Base-by-base conservation (phyloP, 768 basidiomycete species). In the Kwoniella mangroviensis region DNA sequence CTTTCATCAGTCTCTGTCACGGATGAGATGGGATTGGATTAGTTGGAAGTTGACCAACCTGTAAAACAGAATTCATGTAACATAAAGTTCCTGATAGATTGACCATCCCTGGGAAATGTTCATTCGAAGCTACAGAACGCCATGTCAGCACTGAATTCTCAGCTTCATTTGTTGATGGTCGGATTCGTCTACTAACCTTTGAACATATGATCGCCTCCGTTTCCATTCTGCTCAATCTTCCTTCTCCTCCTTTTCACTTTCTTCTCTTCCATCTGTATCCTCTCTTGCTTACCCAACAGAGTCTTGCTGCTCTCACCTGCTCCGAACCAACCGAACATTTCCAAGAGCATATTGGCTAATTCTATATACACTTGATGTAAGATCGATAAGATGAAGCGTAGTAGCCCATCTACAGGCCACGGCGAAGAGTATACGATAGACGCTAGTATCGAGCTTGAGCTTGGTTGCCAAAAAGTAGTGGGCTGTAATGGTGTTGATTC, bases 61-160 rank as follows among this genome's bases (percentile, higher is more conserved):
- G 96, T 11, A 98, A 85, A 2, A 94, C 94, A 13, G 96, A 94
- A 81, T 98, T 96, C 90, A 98, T 92, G 85, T 97, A 98, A 80
- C 96, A 98, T 73, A 96, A 92, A 62, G 94, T 96, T 12, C 95
- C 95, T 10, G 94, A 95, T 45, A 95, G 90, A 78, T 98, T 98
- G 79, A 97, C 91, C 60, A 98, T 90, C 0, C 95, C 95, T 1
- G 94, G 91, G 82, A 92, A 97, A 66, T 81, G 73, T 10, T 63
- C 55, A 56, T 63, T 34, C 10, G 24, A 45, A 13, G n/a, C 34
- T 22, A 52, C 34, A 34, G 34, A 34, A 26, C 26, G 26, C 26
- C 26, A 26, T 26, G 26, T 26, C 26, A 26, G 26, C 26, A 26
- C 26, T 26, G 26, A 26, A 26, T 26, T 26, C 26, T 26, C 26